Evolutionary conservation across 2,329 filamentous ascomycete species (phyloP), one percentile per base, ranked within the genome.

Genomic region (Aspergillus arachidicola): DNA sequence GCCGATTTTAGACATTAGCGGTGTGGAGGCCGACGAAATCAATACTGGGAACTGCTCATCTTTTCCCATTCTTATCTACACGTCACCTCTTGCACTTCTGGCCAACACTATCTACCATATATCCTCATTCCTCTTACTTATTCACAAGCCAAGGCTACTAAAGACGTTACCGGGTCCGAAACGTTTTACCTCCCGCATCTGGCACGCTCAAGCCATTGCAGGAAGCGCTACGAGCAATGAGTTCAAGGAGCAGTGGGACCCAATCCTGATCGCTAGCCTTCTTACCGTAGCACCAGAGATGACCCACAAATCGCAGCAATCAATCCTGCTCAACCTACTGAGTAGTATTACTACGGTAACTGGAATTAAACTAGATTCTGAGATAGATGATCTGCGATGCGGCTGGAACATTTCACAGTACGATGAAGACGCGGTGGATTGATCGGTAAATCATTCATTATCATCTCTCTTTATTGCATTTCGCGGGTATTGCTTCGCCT

Each of bases 31-130:
- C 1, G 70, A 71, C 21, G 62, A 68, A n/a, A 70, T 72, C 2
- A 68, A 72, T 16, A 62, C 66, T 2, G 62, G 66, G 4, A 69
- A 70, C 34, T 41, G 63, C 50, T 71, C 69, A 5, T 69, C 68
- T 3, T 70, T 72, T 7, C 70, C 70, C 0, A 72, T 72, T 19
- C 61, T 72, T 16, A 71, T 72, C 28, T 72, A 67, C 38, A 71
- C 70, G 4, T 72, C 70, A 0, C 68, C 70, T n/a, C 66, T 72
- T 62, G 69, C 70, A 61, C 70, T 72, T 62, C 64, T 68, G 61
- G 69, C 69, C 38, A 72, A 72, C 41, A 62, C 62, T 14, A 65
- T 68, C 7, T 72, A 72, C 34, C 70, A 72, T n/a, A 66, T 67
- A 7, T 69, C 68, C 0, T 72, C 66, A 1, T 61, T 71, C 2